Base-by-base conservation (phyloP, 192 early-diverging fungal genomes). In the Fimicolochytrium jonesii region DNA sequence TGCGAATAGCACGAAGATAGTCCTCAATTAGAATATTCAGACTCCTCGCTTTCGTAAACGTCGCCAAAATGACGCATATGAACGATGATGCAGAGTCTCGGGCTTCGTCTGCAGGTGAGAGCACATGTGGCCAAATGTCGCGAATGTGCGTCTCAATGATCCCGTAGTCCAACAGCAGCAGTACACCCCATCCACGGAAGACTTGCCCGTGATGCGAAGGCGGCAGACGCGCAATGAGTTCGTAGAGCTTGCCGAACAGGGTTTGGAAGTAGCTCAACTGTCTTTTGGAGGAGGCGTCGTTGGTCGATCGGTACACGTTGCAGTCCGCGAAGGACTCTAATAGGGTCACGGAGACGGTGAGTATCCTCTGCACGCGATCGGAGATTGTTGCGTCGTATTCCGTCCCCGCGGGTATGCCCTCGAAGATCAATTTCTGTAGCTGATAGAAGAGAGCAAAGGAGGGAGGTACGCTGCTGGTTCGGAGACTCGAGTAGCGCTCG, bases 261-360 rank as follows among this genome's bases (percentile, higher is more conserved):
- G n/a, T n/a, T n/a, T n/a, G n/a, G n/a, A n/a, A n/a, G n/a, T n/a
- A n/a, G n/a, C n/a, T n/a, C 2, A 67, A 44, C 53, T 61, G 57
- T 31, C 25, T n/a, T 52, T 56, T 61, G 0, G 59, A 61, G 6
- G 31, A 36, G 9, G 52, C 59, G 35, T 68, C 67, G 37, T 68
- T 68, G 3, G 67, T 61, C 2, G 59, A 30, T 13, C 53, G 33
- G 33, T 68, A 68, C 9, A 68, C 36, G 30, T 68, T 52, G 50
- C n/a, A 18, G 5, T 17, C 11, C 6, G 54, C 36, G 22, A 64
- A 32, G n/a, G 25, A 18, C 7, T 68, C 54, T 28, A 68, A 48
- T 28, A 68, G 52, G 6, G 17, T n/a, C 4, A 31, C 51, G 18
- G 39, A 17, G 13, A 30, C 34, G 3, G 22, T 25, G 6, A 61